phyloP scores from a whole-genome alignment of 2,329 filamentous ascomycete species.

The Pyricularia grisea region DNA sequence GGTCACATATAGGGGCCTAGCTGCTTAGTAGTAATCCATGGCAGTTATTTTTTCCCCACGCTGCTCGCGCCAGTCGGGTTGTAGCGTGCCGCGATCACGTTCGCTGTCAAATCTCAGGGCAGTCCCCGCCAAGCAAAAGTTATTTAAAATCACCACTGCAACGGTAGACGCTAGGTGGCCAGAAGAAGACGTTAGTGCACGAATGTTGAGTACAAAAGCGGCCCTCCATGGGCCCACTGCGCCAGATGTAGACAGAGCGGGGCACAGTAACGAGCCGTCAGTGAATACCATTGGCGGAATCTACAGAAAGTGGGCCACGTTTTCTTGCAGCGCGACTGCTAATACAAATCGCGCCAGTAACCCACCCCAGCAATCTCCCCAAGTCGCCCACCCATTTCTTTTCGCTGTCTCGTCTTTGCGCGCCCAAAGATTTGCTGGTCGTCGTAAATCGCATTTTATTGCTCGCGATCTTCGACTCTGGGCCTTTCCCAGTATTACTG shows the following conservation, averaged over 20 bases:
- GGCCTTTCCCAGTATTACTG: background rate
- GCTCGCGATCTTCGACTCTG: background rate
- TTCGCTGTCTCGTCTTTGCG: background rate
- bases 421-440: background rate
- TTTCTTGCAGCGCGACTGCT: background rate
- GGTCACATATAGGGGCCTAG: background rate
- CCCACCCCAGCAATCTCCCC: conserved; percentile 1
- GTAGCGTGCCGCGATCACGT: background rate
- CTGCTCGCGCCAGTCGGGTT: background rate
- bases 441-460: background rate
- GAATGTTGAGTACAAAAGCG: background rate
- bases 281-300: background rate
- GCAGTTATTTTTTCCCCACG: background rate
- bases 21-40: background rate
- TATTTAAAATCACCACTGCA: background rate
- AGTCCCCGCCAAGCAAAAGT: background rate
- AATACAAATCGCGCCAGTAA: conserved; percentile 1
- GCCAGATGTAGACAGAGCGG: background rate
- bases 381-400: background rate
- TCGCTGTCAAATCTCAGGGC: background rate
- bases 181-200: background rate
- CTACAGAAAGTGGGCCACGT: background rate
- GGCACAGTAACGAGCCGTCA: background rate
- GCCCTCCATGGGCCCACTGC: background rate
- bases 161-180: background rate